Conservation (phyloP, 2,329 filamentous ascomycete species). For the Hysterium pulicare region DNA sequence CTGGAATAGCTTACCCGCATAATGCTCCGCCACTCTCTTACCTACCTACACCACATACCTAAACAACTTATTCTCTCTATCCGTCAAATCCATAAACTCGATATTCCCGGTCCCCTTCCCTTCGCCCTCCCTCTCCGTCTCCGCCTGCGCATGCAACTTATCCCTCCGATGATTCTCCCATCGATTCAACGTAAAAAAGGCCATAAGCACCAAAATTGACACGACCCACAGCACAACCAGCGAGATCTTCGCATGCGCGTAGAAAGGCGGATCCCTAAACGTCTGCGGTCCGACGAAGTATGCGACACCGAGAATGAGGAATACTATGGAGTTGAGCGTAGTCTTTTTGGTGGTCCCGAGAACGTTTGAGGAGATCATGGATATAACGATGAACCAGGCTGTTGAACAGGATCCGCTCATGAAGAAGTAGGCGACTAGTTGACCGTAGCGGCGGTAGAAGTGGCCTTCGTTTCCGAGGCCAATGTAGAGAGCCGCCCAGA, state of each 20-base stretch:
- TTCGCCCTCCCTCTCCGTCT: neutral
- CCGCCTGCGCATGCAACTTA: too few species aligned
- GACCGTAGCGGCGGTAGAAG: conserved; percentile 6
- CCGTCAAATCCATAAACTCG: conserved; percentile 7
- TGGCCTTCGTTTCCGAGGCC: conserved; percentile 4
- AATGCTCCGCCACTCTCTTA: neutral
- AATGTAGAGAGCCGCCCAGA: conserved; percentile 5
- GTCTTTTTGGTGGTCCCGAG: conserved; percentile 54
- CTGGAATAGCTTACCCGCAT: neutral
- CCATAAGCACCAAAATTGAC: neutral
- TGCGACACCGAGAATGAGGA: conserved; percentile 53
- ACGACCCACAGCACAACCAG: conserved; percentile 3
- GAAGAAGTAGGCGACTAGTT: conserved; percentile 10
- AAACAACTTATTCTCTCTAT: conserved; percentile 7
- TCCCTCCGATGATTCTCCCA: conserved; percentile 4
- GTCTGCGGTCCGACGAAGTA: conserved; percentile 56
- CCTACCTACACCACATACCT: conserved; percentile 2
- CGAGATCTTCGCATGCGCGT: conserved; percentile 4
- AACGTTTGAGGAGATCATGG: conserved; percentile 5
- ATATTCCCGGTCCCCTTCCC: conserved; percentile 4
- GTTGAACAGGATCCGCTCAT: conserved; percentile 4
- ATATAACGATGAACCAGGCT: conserved; percentile 7
- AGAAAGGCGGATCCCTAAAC: conserved; percentile 38
- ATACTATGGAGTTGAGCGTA: conserved; percentile 49
- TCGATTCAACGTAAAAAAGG: conserved; percentile 2